Evolutionary conservation across 2,329 filamentous ascomycete species (phyloP).

Genomic region (Simplicillium aogashimaense): DNA sequence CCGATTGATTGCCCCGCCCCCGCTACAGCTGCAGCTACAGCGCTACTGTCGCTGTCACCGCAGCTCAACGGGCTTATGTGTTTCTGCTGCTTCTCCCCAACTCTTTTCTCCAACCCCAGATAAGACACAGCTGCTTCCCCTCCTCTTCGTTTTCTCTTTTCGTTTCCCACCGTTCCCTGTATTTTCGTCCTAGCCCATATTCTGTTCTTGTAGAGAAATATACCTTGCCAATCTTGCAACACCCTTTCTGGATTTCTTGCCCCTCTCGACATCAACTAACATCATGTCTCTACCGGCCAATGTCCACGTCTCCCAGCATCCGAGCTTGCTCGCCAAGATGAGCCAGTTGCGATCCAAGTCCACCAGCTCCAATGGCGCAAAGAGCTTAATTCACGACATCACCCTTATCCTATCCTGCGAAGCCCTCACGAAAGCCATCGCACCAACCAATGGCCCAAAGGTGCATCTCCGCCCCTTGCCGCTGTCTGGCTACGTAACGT

Average conservation of each 20-base stretch:
- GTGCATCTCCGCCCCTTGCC: constrained; percentile 34
- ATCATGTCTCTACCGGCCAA: constrained; percentile 42
- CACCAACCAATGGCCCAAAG: constrained; percentile 46
- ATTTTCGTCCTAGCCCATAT: too few species aligned
- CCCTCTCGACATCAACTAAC: constrained; percentile 1
- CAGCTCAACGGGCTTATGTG: too few species aligned
- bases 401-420: constrained; percentile 73
- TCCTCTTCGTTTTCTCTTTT: neutral
- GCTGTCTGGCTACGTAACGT: constrained; percentile 1
- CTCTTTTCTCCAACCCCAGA: too few species aligned
- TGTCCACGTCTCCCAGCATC: constrained; percentile 74
- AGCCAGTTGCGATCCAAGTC: constrained; percentile 72
- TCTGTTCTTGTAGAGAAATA: too few species aligned
- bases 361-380: constrained; percentile 65
- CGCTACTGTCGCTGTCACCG: too few species aligned
- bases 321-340: constrained; percentile 79
- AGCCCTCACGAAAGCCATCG: constrained; percentile 58
- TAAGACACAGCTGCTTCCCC: too few species aligned
- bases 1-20: too few species aligned
- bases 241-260: too few species aligned
- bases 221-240: too few species aligned
- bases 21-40: too few species aligned
- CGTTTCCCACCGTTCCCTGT: neutral
- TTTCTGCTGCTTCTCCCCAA: too few species aligned
- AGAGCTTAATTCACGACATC: constrained; percentile 78